Evolutionary conservation across 306 rosid genomes (phyloP).

Genomic region (Cucumis hystrix): DNA sequence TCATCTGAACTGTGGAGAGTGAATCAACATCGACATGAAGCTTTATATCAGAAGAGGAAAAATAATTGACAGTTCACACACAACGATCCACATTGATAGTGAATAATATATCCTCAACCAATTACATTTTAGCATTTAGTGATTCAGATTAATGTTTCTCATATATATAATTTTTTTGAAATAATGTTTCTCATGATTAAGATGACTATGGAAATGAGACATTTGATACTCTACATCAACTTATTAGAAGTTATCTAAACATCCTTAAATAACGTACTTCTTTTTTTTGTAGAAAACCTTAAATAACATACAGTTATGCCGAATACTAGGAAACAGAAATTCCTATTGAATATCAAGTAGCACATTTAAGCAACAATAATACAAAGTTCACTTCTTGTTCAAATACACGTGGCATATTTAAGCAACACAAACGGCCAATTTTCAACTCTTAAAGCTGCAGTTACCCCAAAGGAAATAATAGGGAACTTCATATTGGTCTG

Average conservation of each 20-base stretch:
- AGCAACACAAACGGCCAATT: not conserved
- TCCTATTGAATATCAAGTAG: not conserved
- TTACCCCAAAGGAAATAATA: not conserved
- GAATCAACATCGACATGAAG: constrained; percentile 11
- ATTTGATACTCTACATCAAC: not conserved
- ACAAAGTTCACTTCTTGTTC: not conserved
- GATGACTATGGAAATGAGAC: not conserved
- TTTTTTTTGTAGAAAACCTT: too few species aligned
- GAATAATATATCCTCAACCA: not conserved
- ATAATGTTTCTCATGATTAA: not conserved
- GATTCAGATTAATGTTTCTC: not conserved
- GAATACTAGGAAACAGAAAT: not conserved
- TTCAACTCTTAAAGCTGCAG: not conserved
- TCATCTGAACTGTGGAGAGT: constrained; percentile 65
- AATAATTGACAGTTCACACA: not conserved
- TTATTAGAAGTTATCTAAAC: not conserved
- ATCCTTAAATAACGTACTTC: not conserved
- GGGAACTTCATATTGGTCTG: not conserved
- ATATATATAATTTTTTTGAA: too few species aligned
- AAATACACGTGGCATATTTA: not conserved
- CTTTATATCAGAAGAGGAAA: not conserved
- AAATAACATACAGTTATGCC: not conserved
- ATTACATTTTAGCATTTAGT: not conserved
- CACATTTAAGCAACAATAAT: not conserved
- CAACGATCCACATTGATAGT: not conserved